Evolutionary conservation across 495 filamentous ascomycete genomes (phyloP).

Genomic region (Thermothielavioides terrestris): DNA sequence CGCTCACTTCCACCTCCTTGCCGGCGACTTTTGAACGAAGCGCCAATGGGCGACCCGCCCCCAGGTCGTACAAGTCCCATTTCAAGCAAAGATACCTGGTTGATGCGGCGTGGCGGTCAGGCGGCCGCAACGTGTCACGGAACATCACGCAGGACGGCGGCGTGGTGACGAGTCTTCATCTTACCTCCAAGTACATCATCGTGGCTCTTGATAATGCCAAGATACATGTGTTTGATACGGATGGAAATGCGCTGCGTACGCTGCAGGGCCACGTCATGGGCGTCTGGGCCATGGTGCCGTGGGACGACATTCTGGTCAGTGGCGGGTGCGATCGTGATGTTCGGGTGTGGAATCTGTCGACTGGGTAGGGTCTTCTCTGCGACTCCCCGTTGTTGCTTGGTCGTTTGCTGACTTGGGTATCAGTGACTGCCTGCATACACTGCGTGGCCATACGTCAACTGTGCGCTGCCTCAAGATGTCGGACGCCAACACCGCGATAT

Average conservation of each 20-base stretch:
- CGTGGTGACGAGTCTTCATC: slow-evolving; percentile 89
- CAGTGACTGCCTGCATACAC: slow-evolving; percentile 66
- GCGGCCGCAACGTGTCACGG: slow-evolving; percentile 64
- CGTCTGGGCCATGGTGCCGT: slow-evolving; percentile 99
- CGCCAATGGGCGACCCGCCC: slow-evolving; percentile 30
- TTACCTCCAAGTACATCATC: slow-evolving; percentile 93
- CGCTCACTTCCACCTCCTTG: slow-evolving; percentile 22
- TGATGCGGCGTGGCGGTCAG: slow-evolving; percentile 91
- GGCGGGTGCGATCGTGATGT: slow-evolving; percentile 97
- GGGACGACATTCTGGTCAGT: slow-evolving; percentile 91
- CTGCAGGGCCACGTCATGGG: slow-evolving; percentile 96
- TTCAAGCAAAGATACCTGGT: slow-evolving; percentile 97
- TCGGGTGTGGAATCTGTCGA: slow-evolving; percentile 92
- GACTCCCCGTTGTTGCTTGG: no score
- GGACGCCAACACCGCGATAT: slow-evolving; percentile 84
- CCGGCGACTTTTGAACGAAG: slow-evolving; percentile 30
- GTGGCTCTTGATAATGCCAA: slow-evolving; percentile 97
- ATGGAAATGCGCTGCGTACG: slow-evolving; percentile 79
- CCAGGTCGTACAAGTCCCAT: slow-evolving; percentile 78
- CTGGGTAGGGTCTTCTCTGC: slow-evolving; percentile 82
- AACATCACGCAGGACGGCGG: slow-evolving; percentile 94
- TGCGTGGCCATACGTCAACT: slow-evolving; percentile 92
- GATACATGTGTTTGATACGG: slow-evolving; percentile 93
- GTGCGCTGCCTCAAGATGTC: slow-evolving; percentile 98
- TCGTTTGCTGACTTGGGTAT: slow-evolving; percentile 12